A percentile compares a stretch with the other conserved stretches of the same genome.
Evolutionary conservation across 805 yeast species (phyloP).

Genomic region (Wickerhamomyces chaumierensis): DNA sequence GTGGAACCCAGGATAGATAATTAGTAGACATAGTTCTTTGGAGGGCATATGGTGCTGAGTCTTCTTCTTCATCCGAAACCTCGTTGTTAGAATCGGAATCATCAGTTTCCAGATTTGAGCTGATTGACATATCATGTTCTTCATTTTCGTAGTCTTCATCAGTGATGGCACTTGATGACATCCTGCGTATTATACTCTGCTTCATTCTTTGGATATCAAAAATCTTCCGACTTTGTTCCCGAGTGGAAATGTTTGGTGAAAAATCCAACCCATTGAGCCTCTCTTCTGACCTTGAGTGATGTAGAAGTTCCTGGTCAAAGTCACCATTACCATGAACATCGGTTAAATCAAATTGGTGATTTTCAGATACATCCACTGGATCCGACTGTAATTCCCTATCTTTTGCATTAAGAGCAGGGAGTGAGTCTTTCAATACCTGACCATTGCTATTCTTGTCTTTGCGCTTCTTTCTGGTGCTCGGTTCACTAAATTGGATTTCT

Average conservation of each 20-base stretch:
- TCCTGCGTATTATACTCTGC: slow-evolving; percentile 17
- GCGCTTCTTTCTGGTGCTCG: neutral
- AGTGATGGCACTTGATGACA: slow-evolving; percentile 16
- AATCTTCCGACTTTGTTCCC: slow-evolving; percentile 33
- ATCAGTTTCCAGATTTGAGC: slow-evolving; percentile 15
- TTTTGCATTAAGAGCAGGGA: too few species aligned
- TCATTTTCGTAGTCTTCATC: slow-evolving; percentile 2
- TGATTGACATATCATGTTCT: too few species aligned
- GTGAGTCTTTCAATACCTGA: too few species aligned
- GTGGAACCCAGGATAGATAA: slow-evolving; percentile 84
- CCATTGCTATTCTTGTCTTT: slow-evolving; percentile 17
- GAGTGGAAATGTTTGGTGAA: slow-evolving; percentile 19
- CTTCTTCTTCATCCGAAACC: slow-evolving; percentile 15
- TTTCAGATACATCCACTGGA: too few species aligned
- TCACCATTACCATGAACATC: too few species aligned
- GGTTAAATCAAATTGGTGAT: too few species aligned
- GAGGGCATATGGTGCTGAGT: slow-evolving; percentile 22
- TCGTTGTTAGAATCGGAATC: slow-evolving; percentile 20
- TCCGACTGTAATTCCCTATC: too few species aligned
- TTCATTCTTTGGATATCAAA: slow-evolving; percentile 28
- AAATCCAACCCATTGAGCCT: too few species aligned
- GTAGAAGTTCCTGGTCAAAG: too few species aligned
- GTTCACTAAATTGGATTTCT: slow-evolving; percentile 20
- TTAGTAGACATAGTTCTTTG: slow-evolving; percentile 36
- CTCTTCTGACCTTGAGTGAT: too few species aligned